Evolutionary conservation across 345 rosid genomes (phyloP), one percentile per base, ranked within the genome.

Genomic region (Camelina sativa): DNA sequence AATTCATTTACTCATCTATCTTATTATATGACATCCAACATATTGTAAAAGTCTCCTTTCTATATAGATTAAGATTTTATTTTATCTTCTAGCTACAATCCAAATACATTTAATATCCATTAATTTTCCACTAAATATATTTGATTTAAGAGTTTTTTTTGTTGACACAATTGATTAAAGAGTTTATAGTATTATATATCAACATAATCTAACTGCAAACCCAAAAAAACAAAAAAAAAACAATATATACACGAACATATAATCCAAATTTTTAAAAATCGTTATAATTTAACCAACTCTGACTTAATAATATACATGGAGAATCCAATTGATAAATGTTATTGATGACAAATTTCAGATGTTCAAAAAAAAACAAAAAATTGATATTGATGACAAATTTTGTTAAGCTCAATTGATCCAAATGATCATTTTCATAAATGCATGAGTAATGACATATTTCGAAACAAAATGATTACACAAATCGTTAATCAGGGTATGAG

Each of bases 401-500:
- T n/a, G 9, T n/a, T 7, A 46, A n/a, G 51, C 2, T 46, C 1
- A 46, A n/a, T 7, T 46, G 51, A n/a, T 46, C 19, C 3, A 7
- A 46, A n/a, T 43, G 2, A 43, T 25, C 28, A 3, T 25, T 43
- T 43, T 46, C 9, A 46, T 46, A n/a, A n/a, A n/a, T 15, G 50
- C 50, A 15, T 15, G 19, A 46, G 19, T 46, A 46, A 46, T 46
- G 50, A 46, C 16, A 46, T 46, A 7, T n/a, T 0, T 6, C 20
- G 16, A 6, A n/a, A 46, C 50, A 46, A 46, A 46, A 46, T 46
- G 19, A 46, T 46, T n/a, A 46, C 51, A 46, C 51, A 46, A 46
- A 46, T 46, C 51, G n/a, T 46, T 46, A 46, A 46, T n/a, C 20
- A 46, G 51, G 51, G 51, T 19, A n/a, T 46, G 51, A 44, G 48